phyloP scores from a whole-genome alignment of 768 basidiomycete species.

The Lactarius sanguifluus region DNA sequence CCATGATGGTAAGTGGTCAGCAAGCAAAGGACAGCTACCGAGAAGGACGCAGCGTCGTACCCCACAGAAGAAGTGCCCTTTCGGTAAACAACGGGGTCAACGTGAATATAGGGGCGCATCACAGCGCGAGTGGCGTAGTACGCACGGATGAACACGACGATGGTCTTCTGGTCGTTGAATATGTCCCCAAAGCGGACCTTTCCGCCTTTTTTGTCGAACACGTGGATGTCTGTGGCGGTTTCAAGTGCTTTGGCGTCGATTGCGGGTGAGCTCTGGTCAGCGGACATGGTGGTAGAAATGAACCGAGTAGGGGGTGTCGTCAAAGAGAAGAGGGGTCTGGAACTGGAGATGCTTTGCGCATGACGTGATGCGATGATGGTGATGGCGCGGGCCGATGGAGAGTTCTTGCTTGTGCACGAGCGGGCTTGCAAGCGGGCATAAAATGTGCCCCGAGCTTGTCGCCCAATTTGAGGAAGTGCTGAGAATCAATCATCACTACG shows the following conservation, averaged over 20 bases:
- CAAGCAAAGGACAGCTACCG: neutral
- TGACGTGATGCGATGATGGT: conserved; percentile 1
- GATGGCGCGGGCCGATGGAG: conserved; percentile 5
- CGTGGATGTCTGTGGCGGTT: conserved; percentile 8
- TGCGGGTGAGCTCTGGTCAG: conserved; percentile 3
- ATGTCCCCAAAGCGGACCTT: conserved; percentile 23
- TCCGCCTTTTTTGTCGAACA: conserved; percentile 18
- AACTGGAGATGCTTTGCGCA: neutral
- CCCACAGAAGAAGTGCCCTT: conserved; percentile 30
- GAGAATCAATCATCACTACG: neutral
- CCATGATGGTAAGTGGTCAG: neutral
- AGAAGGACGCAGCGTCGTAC: neutral
- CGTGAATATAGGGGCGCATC: neutral
- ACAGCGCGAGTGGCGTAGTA: neutral
- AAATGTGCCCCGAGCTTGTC: neutral
- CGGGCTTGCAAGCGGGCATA: neutral
- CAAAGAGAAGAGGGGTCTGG: neutral
- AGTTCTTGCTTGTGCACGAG: neutral
- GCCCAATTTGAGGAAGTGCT: neutral
- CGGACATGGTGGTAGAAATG: conserved; percentile 20
- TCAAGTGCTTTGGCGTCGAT: conserved; percentile 17
- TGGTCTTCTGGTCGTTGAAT: conserved; percentile 22
- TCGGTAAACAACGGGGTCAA: neutral
- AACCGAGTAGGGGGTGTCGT: neutral
- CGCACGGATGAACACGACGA: conserved; percentile 27